These are phyloP conservation scores for Salvia rosmarinus DNA, from an alignment of 257 asterid genomes.

Conservation along the genomic window DNA sequence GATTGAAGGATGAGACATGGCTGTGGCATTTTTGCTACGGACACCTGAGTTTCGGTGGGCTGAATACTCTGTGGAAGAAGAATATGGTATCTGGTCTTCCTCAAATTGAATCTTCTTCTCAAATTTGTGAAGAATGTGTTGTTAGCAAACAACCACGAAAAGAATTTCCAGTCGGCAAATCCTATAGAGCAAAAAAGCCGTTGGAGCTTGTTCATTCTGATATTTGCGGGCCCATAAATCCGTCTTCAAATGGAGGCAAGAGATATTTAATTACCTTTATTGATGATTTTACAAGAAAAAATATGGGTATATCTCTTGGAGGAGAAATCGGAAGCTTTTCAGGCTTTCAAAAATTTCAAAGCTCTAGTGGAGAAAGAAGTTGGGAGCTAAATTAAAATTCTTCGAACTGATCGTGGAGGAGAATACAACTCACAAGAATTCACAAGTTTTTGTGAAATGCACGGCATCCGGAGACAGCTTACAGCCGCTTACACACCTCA, in stretches of 20 bases:
- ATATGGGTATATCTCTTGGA: background rate
- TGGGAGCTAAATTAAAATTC: background rate
- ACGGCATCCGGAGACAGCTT: background rate
- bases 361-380: background rate
- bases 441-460: background rate
- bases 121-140: background rate
- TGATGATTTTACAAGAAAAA: background rate
- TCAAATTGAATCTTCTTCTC: background rate
- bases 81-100: background rate
- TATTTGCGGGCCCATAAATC: background rate
- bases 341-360: background rate
- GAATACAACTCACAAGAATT: background rate
- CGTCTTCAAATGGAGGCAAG: background rate
- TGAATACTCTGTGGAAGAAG: background rate
- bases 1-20: background rate
- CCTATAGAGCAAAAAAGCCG: background rate
- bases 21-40: background rate
- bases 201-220: conserved; percentile 18
- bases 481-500: conserved; percentile 16
- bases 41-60: background rate
- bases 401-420: background rate
- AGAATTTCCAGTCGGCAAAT: background rate
- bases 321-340: background rate
- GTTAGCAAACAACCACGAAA: background rate
- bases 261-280: background rate